A percentile compares a stretch with the other conserved stretches of the same genome.
Evolutionary conservation across 257 asterid genomes (phyloP).

Genomic region (Fraxinus cuspidata): DNA sequence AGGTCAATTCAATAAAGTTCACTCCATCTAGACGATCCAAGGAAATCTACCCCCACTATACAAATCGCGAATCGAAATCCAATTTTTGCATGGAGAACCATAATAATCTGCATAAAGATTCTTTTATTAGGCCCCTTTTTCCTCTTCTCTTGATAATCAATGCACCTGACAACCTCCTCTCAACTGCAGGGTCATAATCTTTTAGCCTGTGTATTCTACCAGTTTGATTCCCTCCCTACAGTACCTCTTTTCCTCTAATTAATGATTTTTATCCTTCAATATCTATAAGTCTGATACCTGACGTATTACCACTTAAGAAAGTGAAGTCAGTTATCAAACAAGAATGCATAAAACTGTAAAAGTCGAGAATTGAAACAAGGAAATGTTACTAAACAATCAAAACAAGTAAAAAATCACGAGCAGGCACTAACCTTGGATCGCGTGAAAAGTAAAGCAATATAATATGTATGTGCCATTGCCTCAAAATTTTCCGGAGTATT

Average conservation of each 20-base stretch:
- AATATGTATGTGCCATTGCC: slow-evolving; percentile 51
- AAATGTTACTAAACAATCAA: background rate
- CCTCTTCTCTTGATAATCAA: background rate
- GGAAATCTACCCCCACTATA: background rate
- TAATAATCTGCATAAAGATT: background rate
- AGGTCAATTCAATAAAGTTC: background rate
- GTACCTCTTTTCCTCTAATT: background rate
- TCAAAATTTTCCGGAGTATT: slow-evolving; percentile 49
- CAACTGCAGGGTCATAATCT: background rate
- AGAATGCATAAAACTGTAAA: background rate
- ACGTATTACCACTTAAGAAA: background rate
- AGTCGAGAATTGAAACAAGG: background rate
- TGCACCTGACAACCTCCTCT: background rate
- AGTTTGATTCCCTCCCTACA: background rate
- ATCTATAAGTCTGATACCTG: background rate
- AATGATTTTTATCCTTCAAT: background rate
- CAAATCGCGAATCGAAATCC: background rate
- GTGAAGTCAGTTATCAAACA: background rate
- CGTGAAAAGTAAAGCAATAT: slow-evolving; percentile 43
- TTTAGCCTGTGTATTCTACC: background rate
- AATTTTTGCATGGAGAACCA: background rate
- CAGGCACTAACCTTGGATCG: slow-evolving; percentile 44
- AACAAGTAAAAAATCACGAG: background rate
- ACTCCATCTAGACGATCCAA: background rate
- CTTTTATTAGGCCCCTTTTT: background rate